Percentiles rank a stretch among this genome's conserved stretches.
Evolutionary conservation across 257 asterid genomes (phyloP).

Genomic region (Petunia secreta): DNA sequence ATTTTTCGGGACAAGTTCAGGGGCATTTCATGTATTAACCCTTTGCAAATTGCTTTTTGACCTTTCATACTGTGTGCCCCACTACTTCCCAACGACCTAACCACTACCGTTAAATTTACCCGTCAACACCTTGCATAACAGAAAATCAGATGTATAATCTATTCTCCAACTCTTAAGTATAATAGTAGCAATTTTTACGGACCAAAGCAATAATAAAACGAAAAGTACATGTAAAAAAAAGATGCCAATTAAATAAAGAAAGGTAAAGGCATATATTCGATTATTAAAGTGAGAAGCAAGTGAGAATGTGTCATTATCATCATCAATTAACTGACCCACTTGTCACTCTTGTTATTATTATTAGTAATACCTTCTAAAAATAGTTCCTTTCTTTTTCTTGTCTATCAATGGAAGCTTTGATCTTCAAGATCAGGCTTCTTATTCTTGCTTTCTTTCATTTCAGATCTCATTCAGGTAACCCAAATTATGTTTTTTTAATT

Average conservation of each 20-base stretch:
- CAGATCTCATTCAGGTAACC: conserved; percentile 67
- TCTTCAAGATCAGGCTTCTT: conserved; percentile 53
- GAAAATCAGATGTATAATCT: neutral
- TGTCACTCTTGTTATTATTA: neutral
- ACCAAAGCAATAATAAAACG: neutral
- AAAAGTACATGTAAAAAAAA: neutral
- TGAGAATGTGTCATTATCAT: conserved; percentile 16
- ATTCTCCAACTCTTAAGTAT: neutral
- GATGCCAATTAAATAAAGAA: neutral
- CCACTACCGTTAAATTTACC: conserved; percentile 9
- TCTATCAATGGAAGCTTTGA: conserved; percentile 42
- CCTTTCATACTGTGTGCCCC: neutral
- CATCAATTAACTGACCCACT: conserved; percentile 20
- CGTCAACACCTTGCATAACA: neutral
- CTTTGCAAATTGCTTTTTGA: neutral
- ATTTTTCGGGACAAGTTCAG: too few relatives aligned
- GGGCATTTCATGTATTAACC: too few relatives aligned
- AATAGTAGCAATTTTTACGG: too few relatives aligned
- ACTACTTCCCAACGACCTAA: neutral
- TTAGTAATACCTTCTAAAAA: neutral
- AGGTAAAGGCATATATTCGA: conserved; percentile 3
- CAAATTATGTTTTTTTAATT: neutral
- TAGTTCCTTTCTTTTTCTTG: neutral
- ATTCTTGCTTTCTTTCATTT: conserved; percentile 60
- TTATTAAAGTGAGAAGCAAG: conserved; percentile 22